These are phyloP conservation scores for Diaporthe capsici DNA, from an alignment of 2,329 filamentous ascomycete genomes.

Conservation along the genomic window DNA sequence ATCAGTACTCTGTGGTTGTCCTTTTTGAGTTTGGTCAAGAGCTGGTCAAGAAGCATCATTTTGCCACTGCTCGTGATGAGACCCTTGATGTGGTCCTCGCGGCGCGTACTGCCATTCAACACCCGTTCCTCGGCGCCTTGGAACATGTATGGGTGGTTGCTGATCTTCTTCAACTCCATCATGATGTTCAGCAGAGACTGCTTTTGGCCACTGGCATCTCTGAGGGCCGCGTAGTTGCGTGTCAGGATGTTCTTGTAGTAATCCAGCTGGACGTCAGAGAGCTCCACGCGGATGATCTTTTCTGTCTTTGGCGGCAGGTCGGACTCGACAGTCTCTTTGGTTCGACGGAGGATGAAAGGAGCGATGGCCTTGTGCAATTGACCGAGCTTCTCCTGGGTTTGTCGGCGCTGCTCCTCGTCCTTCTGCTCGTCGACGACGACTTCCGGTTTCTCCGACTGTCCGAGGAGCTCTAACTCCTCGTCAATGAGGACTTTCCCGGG, in stretches of 20 bases:
- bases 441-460: constrained; percentile 56
- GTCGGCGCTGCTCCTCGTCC: constrained; percentile 68
- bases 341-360: constrained; percentile 94
- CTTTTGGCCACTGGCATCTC: constrained; percentile 92
- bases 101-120: constrained; percentile 81
- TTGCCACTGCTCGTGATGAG: constrained; percentile 98
- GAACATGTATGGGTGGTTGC: constrained; percentile 99
- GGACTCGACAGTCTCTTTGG: constrained; percentile 97
- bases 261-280: constrained; percentile 95
- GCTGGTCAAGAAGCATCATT: constrained; percentile 98
- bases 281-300: constrained; percentile 97
- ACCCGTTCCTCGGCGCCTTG: constrained; percentile 93
- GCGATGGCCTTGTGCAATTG: constrained; percentile 89
- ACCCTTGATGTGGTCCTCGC: constrained; percentile 92
- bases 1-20: constrained; percentile 97
- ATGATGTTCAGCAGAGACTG: constrained; percentile 97
- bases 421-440: constrained; percentile 48
- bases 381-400: constrained; percentile 88
- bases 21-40: constrained; percentile 92
- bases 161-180: constrained; percentile 99
- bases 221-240: constrained; percentile 93
- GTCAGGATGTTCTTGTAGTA: constrained; percentile 99
- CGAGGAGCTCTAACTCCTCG: constrained; percentile 86
- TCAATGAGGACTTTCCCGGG: constrained; percentile 94
- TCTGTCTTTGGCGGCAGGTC: constrained; percentile 97